Percentiles rank a stretch among this genome's conserved stretches.
These are phyloP conservation scores for Boechera stricta DNA, from an alignment of 345 rosid species.

Conservation along the genomic window DNA sequence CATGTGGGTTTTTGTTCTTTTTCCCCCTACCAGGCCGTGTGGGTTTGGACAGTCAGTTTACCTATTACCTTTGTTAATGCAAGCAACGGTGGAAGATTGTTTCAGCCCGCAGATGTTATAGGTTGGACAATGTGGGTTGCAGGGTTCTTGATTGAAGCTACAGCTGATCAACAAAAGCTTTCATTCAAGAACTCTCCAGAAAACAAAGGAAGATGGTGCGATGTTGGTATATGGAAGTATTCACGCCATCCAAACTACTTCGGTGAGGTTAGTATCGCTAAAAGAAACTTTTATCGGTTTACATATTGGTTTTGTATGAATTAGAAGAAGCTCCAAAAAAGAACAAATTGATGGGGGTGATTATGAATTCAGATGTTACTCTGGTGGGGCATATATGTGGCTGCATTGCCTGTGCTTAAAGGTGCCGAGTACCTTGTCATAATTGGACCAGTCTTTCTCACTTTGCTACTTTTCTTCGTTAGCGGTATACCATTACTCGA, in stretches of 20 bases:
- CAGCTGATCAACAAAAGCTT: slow-evolving; percentile 89
- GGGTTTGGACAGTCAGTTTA: slow-evolving; percentile 96
- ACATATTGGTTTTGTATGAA: not conserved
- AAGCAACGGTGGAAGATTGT: slow-evolving; percentile 66
- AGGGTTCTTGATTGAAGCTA: slow-evolving; percentile 68
- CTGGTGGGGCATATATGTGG: slow-evolving; percentile 92
- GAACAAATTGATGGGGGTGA: slow-evolving; percentile 27
- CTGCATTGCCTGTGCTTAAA: slow-evolving; percentile 71
- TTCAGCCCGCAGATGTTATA: slow-evolving; percentile 67
- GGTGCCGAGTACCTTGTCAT: slow-evolving; percentile 88
- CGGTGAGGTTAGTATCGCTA: slow-evolving; percentile 72
- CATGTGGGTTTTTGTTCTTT: not conserved
- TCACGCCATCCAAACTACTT: slow-evolving; percentile 95
- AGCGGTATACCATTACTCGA: slow-evolving; percentile 96
- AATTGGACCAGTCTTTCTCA: slow-evolving; percentile 82
- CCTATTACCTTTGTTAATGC: slow-evolving; percentile 91
- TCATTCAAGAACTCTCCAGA: slow-evolving; percentile 74
- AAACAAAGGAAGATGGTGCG: slow-evolving; percentile 87
- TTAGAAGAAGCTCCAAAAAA: not conserved
- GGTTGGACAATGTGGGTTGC: slow-evolving; percentile 90
- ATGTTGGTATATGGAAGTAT: slow-evolving; percentile 80
- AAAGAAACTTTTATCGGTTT: not conserved
- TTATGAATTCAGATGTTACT: slow-evolving; percentile 65
- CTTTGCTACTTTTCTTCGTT: slow-evolving; percentile 77
- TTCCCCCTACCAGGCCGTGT: slow-evolving; percentile 65